A percentile compares a stretch with the other conserved stretches of the same genome.
Evolutionary conservation across 306 rosid genomes (phyloP).

Genomic region (Amphicarpaea edgeworthii): DNA sequence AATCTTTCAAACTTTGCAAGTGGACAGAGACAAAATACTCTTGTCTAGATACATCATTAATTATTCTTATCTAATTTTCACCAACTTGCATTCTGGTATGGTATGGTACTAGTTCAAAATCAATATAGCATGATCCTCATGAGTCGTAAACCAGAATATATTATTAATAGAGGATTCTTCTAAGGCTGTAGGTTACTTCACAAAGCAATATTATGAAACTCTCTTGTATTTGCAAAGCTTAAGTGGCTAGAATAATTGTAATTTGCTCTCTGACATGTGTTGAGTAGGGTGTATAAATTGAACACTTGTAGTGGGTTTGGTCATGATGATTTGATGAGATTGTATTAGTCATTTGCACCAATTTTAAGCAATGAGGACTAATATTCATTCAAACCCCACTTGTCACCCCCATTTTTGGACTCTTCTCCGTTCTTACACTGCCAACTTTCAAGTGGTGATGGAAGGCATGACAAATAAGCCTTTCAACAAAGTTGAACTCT

Average conservation of each 20-base stretch:
- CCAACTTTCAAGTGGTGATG: slow-evolving; percentile 37
- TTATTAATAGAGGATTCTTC: slow-evolving; percentile 9
- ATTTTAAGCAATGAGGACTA: slow-evolving; percentile 37
- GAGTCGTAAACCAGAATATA: background rate
- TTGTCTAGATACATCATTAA: slow-evolving; percentile 35
- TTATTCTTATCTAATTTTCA: slow-evolving; percentile 38
- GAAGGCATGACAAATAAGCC: slow-evolving; percentile 34
- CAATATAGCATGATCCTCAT: slow-evolving; percentile 13
- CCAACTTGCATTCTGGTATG: slow-evolving; percentile 50
- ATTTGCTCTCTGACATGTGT: background rate
- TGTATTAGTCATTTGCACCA: slow-evolving; percentile 32
- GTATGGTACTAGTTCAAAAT: slow-evolving; percentile 34
- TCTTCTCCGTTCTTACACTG: slow-evolving; percentile 37
- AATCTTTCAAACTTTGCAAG: slow-evolving; percentile 45
- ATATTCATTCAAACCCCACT: slow-evolving; percentile 47
- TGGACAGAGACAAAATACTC: slow-evolving; percentile 37
- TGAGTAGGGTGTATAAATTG: slow-evolving; percentile 41
- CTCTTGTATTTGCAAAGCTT: slow-evolving; percentile 8
- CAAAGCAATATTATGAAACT: slow-evolving; percentile 16
- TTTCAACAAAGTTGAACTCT: slow-evolving; percentile 38
- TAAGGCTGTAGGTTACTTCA: slow-evolving; percentile 14
- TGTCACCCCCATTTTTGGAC: slow-evolving; percentile 26
- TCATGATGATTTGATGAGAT: slow-evolving; percentile 43
- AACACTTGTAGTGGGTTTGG: slow-evolving; percentile 60
- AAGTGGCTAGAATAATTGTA: slow-evolving; percentile 45